These are phyloP conservation scores for Ophiostoma australiae DNA, from an alignment of 2,329 filamentous ascomycete genomes.

Conservation along the genomic window DNA sequence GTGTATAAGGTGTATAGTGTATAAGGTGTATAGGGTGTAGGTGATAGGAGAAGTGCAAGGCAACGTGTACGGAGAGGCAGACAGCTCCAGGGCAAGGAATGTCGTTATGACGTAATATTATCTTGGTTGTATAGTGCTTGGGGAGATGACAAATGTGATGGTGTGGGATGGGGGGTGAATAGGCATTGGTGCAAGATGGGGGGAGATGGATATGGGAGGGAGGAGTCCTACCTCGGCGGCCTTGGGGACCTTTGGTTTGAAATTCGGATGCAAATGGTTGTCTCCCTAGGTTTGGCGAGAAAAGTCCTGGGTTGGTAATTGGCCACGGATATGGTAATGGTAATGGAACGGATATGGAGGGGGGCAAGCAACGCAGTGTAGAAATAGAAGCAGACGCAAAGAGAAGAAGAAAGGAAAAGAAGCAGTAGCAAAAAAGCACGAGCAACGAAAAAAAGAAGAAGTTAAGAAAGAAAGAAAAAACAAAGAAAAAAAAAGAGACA, in stretches of 20 bases:
- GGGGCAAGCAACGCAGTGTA: background rate
- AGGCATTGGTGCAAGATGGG: background rate
- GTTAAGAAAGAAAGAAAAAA: constrained; percentile 21
- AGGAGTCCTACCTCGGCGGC: constrained; percentile 82
- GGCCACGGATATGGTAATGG: constrained; percentile 27
- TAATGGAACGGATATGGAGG: constrained; percentile 9
- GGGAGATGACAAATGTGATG: constrained; percentile 6
- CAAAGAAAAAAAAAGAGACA: background rate
- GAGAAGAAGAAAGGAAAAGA: background rate
- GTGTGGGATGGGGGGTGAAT: background rate
- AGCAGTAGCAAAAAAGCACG: too few relatives aligned
- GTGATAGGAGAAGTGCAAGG: background rate
- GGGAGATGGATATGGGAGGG: background rate
- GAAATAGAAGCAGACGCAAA: constrained; percentile 25
- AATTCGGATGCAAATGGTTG: constrained; percentile 90
- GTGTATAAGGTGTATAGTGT: background rate
- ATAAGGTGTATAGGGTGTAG: background rate
- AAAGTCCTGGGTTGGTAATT: constrained; percentile 48
- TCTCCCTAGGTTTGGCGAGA: constrained; percentile 62
- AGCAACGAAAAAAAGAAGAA: constrained; percentile 24
- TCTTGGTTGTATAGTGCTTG: background rate
- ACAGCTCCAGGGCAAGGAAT: constrained; percentile 4
- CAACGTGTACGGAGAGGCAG: background rate
- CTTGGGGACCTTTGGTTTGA: constrained; percentile 83
- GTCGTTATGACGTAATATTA: background rate